A percentile compares a stretch with the other conserved stretches of the same genome.
Evolutionary conservation across 257 asterid species (phyloP).

Genomic region (Henckelia pumila): DNA sequence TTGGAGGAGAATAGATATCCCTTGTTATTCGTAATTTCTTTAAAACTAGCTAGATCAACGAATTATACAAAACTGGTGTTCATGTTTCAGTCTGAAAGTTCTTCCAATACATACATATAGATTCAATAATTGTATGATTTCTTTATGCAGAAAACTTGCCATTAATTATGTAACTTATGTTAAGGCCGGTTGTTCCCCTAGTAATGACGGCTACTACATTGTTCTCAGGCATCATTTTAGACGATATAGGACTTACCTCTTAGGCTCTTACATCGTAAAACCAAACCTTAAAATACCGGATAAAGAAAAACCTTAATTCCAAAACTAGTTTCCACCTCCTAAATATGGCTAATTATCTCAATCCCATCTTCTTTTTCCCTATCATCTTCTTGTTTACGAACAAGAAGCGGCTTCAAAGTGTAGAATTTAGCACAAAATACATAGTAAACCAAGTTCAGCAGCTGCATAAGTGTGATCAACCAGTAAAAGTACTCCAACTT

Average conservation of each 20-base stretch:
- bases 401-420: conserved; percentile 63
- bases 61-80: background rate
- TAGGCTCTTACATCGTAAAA: no score
- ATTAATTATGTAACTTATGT: no score
- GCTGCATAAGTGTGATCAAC: conserved; percentile 69
- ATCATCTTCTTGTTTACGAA: conserved; percentile 25
- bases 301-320: background rate
- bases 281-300: background rate
- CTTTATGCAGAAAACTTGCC: background rate
- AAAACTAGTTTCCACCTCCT: background rate
- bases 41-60: background rate
- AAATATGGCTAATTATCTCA: conserved; percentile 43
- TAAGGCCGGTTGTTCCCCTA: background rate
- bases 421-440: conserved; percentile 69
- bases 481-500: conserved; percentile 81
- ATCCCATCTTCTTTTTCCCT: conserved; percentile 27
- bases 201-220: no score
- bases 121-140: background rate
- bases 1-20: background rate
- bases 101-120: background rate
- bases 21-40: no score
- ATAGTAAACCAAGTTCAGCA: conserved; percentile 60
- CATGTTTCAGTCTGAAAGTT: background rate
- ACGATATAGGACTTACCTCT: background rate
- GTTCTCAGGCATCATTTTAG: background rate